Conservation (phyloP, 129 eudicot genomes). For the Flaveria brownii region DNA sequence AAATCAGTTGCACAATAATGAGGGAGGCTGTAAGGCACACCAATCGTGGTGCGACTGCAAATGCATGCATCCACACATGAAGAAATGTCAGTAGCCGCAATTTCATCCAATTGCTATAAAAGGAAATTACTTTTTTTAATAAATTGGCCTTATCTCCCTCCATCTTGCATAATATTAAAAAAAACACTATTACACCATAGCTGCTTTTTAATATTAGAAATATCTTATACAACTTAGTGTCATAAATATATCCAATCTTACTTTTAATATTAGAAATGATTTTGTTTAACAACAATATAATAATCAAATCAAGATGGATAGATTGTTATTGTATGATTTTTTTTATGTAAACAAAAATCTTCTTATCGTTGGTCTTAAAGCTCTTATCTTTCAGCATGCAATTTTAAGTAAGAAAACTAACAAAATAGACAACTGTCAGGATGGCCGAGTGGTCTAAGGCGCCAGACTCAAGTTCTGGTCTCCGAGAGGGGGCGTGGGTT, state of each 20-base stretch:
- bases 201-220: neutral
- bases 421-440: conserved; percentile 48
- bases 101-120: conserved; percentile 30
- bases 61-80: neutral
- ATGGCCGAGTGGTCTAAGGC: conserved; percentile 99
- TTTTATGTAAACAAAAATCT: too few relatives aligned
- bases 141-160: neutral
- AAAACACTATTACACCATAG: neutral
- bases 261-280: neutral
- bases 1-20: too few relatives aligned
- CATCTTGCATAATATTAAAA: neutral
- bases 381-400: too few relatives aligned
- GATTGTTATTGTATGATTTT: neutral
- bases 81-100: conserved; percentile 27
- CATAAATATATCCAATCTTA: neutral
- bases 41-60: too few relatives aligned
- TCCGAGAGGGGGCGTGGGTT: conserved; percentile 96
- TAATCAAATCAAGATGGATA: neutral
- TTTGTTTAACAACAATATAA: neutral
- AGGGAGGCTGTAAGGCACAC: too few relatives aligned
- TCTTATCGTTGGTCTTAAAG: too few relatives aligned
- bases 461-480: conserved; percentile 99
- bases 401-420: too few relatives aligned
- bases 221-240: neutral
- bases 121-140: conserved; percentile 13